Percentiles rank a stretch among this genome's conserved stretches.
phyloP scores from a whole-genome alignment of 2,329 filamentous ascomycete species.

The Drechslera avenae region DNA sequence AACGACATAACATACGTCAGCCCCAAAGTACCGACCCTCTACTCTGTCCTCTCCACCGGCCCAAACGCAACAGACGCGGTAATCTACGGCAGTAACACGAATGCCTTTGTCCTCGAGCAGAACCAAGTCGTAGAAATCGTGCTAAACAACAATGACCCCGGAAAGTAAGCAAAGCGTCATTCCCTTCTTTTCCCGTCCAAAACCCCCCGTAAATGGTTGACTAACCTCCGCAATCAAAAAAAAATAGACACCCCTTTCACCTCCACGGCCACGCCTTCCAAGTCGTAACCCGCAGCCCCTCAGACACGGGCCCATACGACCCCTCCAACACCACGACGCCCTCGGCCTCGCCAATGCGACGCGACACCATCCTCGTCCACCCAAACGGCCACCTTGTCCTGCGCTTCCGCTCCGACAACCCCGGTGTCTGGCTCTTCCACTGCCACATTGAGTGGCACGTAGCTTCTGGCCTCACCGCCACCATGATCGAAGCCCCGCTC shows the following conservation, averaged over 20 bases:
- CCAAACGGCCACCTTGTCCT: constrained; percentile 62
- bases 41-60: constrained; percentile 71
- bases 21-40: constrained; percentile 80
- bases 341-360: constrained; percentile 51
- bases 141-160: constrained; percentile 75
- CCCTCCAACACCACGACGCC: constrained; percentile 27
- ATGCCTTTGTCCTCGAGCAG: constrained; percentile 68
- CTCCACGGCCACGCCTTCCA: constrained; percentile 63
- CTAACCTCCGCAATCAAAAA: no score
- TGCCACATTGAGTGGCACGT: constrained; percentile 49
- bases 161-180: constrained; percentile 52
- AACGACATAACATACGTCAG: constrained; percentile 77
- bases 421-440: constrained; percentile 43
- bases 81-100: constrained; percentile 59
- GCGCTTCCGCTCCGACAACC: constrained; percentile 61
- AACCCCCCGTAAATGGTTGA: no score
- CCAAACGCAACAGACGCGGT: constrained; percentile 52
- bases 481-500: constrained; percentile 57
- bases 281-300: constrained; percentile 39
- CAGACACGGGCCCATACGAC: constrained; percentile 56
- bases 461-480: constrained; percentile 57
- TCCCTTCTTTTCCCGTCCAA: constrained; percentile 51
- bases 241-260: constrained; percentile 67
- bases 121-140: constrained; percentile 73
- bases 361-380: constrained; percentile 61